Evolutionary conservation across 257 asterid species (phyloP).

Genomic region (Solanum rostratum): DNA sequence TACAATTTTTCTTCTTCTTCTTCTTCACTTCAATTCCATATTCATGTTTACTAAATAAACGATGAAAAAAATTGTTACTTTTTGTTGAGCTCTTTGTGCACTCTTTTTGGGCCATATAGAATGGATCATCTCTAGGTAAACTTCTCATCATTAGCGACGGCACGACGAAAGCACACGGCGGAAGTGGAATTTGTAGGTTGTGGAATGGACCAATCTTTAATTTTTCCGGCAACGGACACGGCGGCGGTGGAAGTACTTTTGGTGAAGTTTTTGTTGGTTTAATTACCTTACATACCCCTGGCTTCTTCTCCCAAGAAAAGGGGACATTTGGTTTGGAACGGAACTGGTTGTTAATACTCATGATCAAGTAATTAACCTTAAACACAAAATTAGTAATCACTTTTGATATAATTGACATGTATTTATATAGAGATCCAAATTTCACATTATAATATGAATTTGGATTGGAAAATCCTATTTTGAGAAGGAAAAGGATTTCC

Average conservation of each 20-base stretch:
- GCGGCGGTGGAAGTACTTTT: constrained; percentile 38
- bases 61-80: constrained; percentile 1
- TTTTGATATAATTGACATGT: not conserved
- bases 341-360: constrained; percentile 7
- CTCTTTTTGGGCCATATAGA: constrained; percentile 50
- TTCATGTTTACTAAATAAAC: not conserved
- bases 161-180: constrained; percentile 38
- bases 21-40: constrained; percentile 23
- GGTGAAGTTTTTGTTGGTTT: not conserved
- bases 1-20: constrained; percentile 14
- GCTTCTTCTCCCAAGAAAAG: constrained; percentile 63
- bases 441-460: not conserved
- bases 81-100: constrained; percentile 48
- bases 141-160: not conserved
- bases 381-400: not conserved
- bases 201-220: constrained; percentile 10
- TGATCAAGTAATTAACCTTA: not conserved
- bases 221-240: constrained; percentile 18
- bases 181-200: constrained; percentile 24
- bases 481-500: not conserved
- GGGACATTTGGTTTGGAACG: constrained; percentile 49
- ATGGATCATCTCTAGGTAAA: constrained; percentile 44
- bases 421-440: not conserved
- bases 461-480: not conserved
- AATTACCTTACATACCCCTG: constrained; percentile 35